phyloP scores from a whole-genome alignment of 768 basidiomycete genomes.

The Macrolepiota albuminosa region DNA sequence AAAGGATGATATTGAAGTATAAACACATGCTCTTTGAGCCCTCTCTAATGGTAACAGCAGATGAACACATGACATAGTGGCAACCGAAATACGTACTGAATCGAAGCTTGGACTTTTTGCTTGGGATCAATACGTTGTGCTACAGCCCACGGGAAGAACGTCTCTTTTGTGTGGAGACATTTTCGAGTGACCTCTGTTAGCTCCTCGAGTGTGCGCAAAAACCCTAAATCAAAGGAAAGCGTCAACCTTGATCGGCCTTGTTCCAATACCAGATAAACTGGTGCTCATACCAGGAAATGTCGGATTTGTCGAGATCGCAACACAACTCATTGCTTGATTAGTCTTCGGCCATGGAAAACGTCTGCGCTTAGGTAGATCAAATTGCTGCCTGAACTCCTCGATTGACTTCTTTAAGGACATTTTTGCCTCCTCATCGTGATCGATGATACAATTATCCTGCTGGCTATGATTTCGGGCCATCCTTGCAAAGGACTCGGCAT shows the following conservation, averaged over 20 bases:
- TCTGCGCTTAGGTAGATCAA: background rate
- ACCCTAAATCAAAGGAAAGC: background rate
- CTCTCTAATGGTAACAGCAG: background rate
- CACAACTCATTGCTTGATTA: background rate
- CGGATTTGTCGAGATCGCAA: background rate
- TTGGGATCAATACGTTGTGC: slow-evolving; percentile 2
- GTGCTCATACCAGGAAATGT: background rate
- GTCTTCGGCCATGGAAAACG: background rate
- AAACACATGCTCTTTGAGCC: background rate
- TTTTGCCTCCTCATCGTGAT: background rate
- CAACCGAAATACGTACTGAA: background rate
- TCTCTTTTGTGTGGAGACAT: background rate
- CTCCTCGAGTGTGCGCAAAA: background rate
- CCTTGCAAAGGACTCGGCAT: too few species aligned
- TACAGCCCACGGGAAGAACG: slow-evolving; percentile 1
- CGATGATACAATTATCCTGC: too few species aligned
- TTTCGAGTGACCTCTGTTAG: too few species aligned
- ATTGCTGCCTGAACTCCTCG: background rate
- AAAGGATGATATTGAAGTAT: background rate
- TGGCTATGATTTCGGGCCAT: too few species aligned
- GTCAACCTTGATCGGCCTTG: background rate
- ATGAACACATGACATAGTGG: background rate
- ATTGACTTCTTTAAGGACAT: background rate
- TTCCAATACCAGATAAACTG: background rate
- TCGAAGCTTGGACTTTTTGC: background rate